These are phyloP conservation scores for Fraxinus dipetala DNA, from an alignment of 305 asterid genomes.

Conservation along the genomic window DNA sequence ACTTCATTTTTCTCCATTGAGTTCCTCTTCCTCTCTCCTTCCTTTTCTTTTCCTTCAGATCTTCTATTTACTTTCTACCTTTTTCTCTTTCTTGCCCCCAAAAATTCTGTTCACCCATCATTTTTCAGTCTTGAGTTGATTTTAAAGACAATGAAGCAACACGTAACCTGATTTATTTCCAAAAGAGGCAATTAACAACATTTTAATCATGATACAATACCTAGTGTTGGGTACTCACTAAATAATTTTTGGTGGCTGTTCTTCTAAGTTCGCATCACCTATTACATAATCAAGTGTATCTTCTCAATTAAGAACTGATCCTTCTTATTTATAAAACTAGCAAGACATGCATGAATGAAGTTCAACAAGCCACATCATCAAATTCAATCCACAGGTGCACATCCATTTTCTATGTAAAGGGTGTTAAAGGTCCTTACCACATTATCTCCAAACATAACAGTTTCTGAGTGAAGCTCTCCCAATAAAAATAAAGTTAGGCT, in stretches of 20 bases:
- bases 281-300: not conserved
- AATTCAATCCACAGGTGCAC: constrained; percentile 13
- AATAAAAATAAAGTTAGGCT: not conserved
- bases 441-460: constrained; percentile 15
- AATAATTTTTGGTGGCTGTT: not conserved
- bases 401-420: constrained; percentile 12
- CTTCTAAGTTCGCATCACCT: not conserved
- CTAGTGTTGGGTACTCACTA: not conserved
- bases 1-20: not conserved
- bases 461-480: not conserved
- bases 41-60: not conserved
- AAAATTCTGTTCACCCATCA: not conserved
- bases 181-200: not conserved
- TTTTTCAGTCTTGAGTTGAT: not conserved
- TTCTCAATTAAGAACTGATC: not conserved
- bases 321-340: not conserved
- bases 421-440: constrained; percentile 12
- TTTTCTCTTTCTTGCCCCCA: not conserved
- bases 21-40: not conserved
- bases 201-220: not conserved
- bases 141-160: not conserved
- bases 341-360: not conserved
- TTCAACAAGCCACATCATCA: constrained; percentile 18
- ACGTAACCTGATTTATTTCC: not conserved
- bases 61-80: not conserved